Percentiles rank a stretch among this genome's conserved stretches.
Evolutionary conservation across 2,329 filamentous ascomycete genomes (phyloP).

Genomic region (Arthrinium puccinioides): DNA sequence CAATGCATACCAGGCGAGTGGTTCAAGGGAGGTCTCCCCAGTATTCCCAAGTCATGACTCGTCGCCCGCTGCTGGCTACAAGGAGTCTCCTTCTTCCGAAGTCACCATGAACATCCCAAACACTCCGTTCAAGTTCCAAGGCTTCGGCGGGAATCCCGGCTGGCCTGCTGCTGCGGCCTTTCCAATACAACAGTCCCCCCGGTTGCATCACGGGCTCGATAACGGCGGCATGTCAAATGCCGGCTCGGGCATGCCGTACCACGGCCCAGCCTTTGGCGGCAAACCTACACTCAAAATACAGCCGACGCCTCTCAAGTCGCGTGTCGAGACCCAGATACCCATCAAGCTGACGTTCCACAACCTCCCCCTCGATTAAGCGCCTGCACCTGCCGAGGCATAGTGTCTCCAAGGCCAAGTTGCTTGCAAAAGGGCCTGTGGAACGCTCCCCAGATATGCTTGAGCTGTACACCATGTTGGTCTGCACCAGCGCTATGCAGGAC

Average conservation of each 20-base stretch:
- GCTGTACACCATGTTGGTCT: constrained; percentile 75
- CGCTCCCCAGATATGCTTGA: constrained; percentile 69
- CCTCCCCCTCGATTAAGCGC: constrained; percentile 69
- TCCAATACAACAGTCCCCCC: background rate
- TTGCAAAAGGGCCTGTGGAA: constrained; percentile 63
- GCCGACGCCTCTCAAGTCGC: constrained; percentile 70
- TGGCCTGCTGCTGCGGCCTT: background rate
- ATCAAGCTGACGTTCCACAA: constrained; percentile 74
- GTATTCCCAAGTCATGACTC: constrained; percentile 44
- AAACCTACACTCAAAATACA: constrained; percentile 49
- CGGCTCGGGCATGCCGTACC: constrained; percentile 10
- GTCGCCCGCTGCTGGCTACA: constrained; percentile 41
- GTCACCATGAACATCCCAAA: background rate
- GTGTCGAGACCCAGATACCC: constrained; percentile 93
- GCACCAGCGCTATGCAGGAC: constrained; percentile 84
- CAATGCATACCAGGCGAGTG: constrained; percentile 37
- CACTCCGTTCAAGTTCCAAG: background rate
- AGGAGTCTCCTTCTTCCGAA: constrained; percentile 13
- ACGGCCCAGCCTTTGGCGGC: constrained; percentile 6
- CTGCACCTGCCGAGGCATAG: constrained; percentile 84
- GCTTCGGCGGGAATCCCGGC: background rate
- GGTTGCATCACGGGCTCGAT: background rate
- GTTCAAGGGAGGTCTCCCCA: constrained; percentile 48
- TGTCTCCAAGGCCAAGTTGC: constrained; percentile 88
- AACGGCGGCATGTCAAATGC: constrained; percentile 6